These are phyloP conservation scores for Solanum neorickii DNA, from an alignment of 257 asterid genomes.

Conservation along the genomic window DNA sequence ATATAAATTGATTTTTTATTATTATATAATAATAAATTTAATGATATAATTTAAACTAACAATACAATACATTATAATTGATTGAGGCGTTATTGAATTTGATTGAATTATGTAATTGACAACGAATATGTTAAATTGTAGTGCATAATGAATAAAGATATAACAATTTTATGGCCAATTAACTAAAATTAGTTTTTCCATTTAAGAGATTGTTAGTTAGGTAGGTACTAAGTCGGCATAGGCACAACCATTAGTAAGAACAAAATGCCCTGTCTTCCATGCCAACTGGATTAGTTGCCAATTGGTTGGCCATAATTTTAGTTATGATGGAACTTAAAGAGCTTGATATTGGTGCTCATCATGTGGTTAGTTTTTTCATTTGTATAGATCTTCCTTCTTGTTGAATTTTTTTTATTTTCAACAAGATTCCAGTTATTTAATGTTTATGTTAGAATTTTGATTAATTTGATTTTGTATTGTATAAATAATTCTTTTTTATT, in stretches of 20 bases:
- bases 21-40: too few species aligned
- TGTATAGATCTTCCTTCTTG: neutral
- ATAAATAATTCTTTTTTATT: too few species aligned
- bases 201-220: neutral
- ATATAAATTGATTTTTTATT: too few species aligned
- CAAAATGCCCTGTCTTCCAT: too few species aligned
- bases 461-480: neutral
- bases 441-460: neutral
- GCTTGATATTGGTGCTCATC: neutral
- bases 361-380: neutral
- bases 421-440: neutral
- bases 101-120: neutral
- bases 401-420: neutral
- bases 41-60: too few species aligned
- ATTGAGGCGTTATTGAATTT: neutral
- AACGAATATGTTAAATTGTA: neutral
- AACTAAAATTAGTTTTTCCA: neutral
- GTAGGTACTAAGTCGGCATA: neutral
- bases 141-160: neutral
- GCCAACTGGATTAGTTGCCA: neutral
- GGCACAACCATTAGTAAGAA: neutral
- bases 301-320: neutral
- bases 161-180: neutral
- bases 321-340: neutral
- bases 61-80: too few species aligned